Evolutionary conservation across 371 early-diverging fungal species (phyloP).

Genomic region (Lichtheimia hyalospora): DNA sequence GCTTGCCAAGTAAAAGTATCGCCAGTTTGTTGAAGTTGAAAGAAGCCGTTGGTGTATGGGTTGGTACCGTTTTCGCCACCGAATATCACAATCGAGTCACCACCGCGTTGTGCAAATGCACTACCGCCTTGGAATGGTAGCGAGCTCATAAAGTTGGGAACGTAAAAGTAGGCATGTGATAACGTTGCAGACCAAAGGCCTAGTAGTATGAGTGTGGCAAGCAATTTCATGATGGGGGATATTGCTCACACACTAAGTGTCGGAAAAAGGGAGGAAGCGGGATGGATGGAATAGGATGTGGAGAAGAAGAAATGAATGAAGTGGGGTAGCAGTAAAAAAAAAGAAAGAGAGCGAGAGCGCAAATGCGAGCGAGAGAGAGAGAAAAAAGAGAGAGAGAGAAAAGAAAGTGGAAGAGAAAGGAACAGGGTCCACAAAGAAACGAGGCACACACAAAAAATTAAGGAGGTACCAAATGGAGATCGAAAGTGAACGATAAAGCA

Average conservation of each 20-base stretch:
- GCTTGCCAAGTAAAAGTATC: constrained; percentile 18
- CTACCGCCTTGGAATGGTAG: constrained; percentile 35
- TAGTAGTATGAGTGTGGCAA: background rate
- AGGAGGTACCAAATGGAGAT: constrained; percentile 5
- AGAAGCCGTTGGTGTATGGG: constrained; percentile 22
- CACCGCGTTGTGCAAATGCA: constrained; percentile 19
- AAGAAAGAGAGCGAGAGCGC: constrained; percentile 1
- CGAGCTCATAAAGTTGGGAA: constrained; percentile 23
- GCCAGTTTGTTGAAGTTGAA: constrained; percentile 22
- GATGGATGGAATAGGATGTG: background rate
- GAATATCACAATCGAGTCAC: constrained; percentile 26
- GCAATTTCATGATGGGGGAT: background rate
- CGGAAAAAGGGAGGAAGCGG: constrained; percentile 7
- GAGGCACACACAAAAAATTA: background rate
- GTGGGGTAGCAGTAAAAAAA: constrained; percentile 6
- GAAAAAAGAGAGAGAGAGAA: constrained; percentile 7
- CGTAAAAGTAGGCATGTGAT: constrained; percentile 26
- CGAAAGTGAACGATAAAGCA: constrained; percentile 1
- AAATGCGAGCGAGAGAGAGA: background rate
- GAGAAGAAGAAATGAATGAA: constrained; percentile 2
- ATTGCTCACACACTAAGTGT: background rate
- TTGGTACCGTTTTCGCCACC: constrained; percentile 34
- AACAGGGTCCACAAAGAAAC: background rate
- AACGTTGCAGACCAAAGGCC: constrained; percentile 6
- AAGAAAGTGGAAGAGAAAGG: constrained; percentile 6